These are phyloP conservation scores for Castanospermum australe DNA, from an alignment of 306 rosid genomes.

Conservation along the genomic window DNA sequence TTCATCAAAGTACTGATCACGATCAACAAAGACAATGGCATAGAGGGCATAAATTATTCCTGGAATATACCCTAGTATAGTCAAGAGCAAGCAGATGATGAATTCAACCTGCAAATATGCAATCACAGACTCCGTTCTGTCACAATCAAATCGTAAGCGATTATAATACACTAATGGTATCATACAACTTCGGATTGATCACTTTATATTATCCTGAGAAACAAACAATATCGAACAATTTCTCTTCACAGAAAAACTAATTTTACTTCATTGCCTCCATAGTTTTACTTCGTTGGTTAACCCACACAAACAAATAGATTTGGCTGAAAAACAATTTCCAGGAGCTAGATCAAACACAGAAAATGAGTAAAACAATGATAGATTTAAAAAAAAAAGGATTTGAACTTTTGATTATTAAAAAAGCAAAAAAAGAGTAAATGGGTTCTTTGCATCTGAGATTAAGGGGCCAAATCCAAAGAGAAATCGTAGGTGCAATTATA, in stretches of 20 bases:
- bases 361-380: background rate
- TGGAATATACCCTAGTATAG: constrained; percentile 83
- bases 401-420: background rate
- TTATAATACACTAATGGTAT: background rate
- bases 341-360: background rate
- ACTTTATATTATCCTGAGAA: background rate
- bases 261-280: background rate
- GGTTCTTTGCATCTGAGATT: background rate
- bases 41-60: constrained; percentile 95
- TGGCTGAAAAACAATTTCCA: background rate
- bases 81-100: constrained; percentile 79
- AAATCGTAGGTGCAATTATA: background rate
- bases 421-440: background rate
- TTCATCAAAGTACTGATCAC: constrained; percentile 89
- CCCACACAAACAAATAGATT: background rate
- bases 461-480: background rate
- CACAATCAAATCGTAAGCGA: background rate
- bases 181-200: background rate
- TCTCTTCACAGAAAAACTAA: too few species aligned
- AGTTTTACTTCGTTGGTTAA: background rate
- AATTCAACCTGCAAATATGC: constrained; percentile 62
- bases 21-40: constrained; percentile 72
- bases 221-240: background rate
- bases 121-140: constrained; percentile 10
- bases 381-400: background rate